These are phyloP conservation scores for Diplocarpon mali DNA, from an alignment of 2,329 filamentous ascomycete genomes.

Conservation along the genomic window DNA sequence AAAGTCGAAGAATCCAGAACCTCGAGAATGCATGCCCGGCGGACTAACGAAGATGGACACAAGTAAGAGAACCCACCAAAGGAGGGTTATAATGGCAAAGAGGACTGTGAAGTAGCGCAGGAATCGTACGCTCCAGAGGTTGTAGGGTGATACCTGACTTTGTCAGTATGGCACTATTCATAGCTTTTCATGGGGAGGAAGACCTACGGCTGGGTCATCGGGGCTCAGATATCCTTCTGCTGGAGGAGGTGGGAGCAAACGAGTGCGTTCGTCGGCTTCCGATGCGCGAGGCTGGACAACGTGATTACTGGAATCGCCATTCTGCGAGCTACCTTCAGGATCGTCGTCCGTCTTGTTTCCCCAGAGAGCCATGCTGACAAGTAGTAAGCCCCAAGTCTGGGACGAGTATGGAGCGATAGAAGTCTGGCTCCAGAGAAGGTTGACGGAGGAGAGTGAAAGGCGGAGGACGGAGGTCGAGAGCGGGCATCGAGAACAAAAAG, in stretches of 20 bases:
- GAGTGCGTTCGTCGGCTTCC: conserved; percentile 47
- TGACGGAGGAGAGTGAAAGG: too few relatives aligned
- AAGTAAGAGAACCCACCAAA: conserved; percentile 92
- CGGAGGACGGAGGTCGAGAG: too few relatives aligned
- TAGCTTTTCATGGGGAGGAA: neutral
- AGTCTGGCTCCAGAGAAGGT: too few relatives aligned
- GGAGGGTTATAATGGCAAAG: conserved; percentile 62
- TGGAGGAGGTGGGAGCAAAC: conserved; percentile 20
- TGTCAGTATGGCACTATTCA: too few relatives aligned
- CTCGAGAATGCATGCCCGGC: conserved; percentile 72
- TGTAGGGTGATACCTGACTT: conserved; percentile 66
- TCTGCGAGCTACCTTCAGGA: conserved; percentile 10
- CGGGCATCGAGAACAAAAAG: too few relatives aligned
- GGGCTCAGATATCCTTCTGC: conserved; percentile 52
- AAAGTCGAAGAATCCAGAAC: conserved; percentile 88
- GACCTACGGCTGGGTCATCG: conserved; percentile 66
- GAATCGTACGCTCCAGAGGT: conserved; percentile 80
- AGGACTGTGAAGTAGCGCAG: conserved; percentile 68
- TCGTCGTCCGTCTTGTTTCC: conserved; percentile 36
- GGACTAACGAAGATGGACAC: conserved; percentile 85
- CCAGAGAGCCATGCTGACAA: conserved; percentile 40
- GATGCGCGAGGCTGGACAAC: conserved; percentile 24
- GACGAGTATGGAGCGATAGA: too few relatives aligned
- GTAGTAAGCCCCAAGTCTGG: neutral
- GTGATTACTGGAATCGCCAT: conserved; percentile 8